Base-by-base conservation (phyloP, 78 protist species). In the Dictyostelium purpureum region DNA sequence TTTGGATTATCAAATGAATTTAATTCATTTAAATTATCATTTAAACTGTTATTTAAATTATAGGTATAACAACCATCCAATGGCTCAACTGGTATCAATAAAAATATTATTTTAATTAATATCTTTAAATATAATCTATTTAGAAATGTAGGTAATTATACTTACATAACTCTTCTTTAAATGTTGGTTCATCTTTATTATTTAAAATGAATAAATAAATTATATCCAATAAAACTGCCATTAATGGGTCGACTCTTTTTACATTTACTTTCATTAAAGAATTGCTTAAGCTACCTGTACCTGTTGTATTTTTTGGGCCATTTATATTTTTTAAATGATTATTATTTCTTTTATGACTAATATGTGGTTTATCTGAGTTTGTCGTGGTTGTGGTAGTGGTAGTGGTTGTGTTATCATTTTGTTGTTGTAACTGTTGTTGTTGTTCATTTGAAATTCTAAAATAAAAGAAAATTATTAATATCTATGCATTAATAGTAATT, bases 191-290 rank as follows among this genome's bases (percentile, higher is more conserved):
- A 59, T 73, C 82, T 59, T 85, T 79, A 73, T 85, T 70, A 19
- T 26, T 51, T 9, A 85, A 26, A 9, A 85, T 18, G 21, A 85
- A 73, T 16, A 67, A 69, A 47, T 85, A 85, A 7, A 85, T 85
- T 9, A 73, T 85, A 85, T 85, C 69, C 5, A 85, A 57, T 35
- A 85, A 21, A 26, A 61, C 26, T 19, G 43, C 33, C 92, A 85
- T 85, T 26, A 85, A 33, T n/a, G 52, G 77, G 40, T 85, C 92
- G 6, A 82, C 80, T 47, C 65, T 85, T 51, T 85, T 85, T 85
- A 49, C 40, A 54, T 85, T 85, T 47, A 73, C 67, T 37, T 85
- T 85, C 77, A 52, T 33, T n/a, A n/a, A n/a, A n/a, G 56, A 31
- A 54, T 61, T 24, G 33, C 56, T 21, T 26, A 51, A 4, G 10